Conservation (phyloP, 495 filamentous ascomycete genomes). For the Achaetomiella virescens region DNA sequence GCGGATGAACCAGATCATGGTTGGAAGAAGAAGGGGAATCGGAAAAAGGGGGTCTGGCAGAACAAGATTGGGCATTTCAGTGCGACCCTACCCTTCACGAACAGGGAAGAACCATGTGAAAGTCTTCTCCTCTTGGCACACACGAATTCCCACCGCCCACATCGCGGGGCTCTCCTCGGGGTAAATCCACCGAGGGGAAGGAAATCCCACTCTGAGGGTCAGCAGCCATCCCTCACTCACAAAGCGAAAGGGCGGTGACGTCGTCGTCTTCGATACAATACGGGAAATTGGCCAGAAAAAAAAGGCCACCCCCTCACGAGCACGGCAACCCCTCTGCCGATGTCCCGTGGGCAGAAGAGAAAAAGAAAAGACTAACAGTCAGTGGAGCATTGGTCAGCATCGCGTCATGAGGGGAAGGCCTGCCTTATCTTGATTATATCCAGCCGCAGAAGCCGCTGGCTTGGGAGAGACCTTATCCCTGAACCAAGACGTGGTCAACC, state of each 20-base stretch:
- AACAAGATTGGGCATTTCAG: not conserved
- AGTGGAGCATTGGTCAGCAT: slow-evolving; percentile 1
- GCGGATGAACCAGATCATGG: not conserved
- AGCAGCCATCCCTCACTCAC: not conserved
- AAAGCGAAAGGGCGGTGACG: not conserved
- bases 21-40: not conserved
- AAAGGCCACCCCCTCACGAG: not conserved
- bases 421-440: too few species aligned
- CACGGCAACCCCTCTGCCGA: not conserved
- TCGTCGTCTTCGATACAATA: not conserved
- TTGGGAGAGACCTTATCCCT: not conserved
- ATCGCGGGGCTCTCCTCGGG: not conserved
- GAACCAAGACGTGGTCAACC: not conserved
- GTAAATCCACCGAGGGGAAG: not conserved
- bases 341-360: not conserved
- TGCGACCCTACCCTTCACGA: not conserved
- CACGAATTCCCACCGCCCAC: not conserved
- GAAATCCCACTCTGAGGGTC: not conserved
- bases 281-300: not conserved
- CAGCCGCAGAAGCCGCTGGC: not conserved
- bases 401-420: not conserved
- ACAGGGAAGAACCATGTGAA: slow-evolving; percentile 6
- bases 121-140: not conserved
- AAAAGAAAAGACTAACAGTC: not conserved
- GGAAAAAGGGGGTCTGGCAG: not conserved